Evolutionary conservation across 331 rosid species (phyloP), one percentile per base, ranked within the genome.

Genomic region (Quercus tomentella): DNA sequence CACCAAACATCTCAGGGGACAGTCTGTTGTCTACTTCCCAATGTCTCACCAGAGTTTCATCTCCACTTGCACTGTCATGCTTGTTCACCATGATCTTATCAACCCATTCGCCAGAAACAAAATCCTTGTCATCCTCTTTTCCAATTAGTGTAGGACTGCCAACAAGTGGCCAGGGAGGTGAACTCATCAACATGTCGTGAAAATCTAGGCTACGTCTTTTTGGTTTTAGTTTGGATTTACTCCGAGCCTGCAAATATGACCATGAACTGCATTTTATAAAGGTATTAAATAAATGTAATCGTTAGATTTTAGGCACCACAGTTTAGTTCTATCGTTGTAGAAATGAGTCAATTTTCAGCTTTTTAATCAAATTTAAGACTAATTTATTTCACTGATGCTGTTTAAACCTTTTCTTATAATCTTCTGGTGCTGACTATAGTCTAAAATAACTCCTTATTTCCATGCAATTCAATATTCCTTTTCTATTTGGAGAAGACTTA

Each of bases 191-290:
- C 83, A 93, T 82, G 55, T 96, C 98, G 17, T 89, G 91, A 28
- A 76, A 86, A 82, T 96, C 98, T 57, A 92, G 83, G 87, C 94
- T 96, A 77, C 88, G 77, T 67, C 93, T 80, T 87, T 88, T 96
- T 26, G 82, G 82, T 82, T 83, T 87, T 1, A 76, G 14, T 58
- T 80, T 76, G 21, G 86, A 22, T 22, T 81, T 80, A 41, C 80
- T 89, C 70, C 63, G 83, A 72, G 43, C 89, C 97, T 90, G 17
- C 76, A 73, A 49, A 63, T 79, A 11, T 35, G 51, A 67, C 72
- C 23, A 23, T 75, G 26, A 72, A 78, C 71, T 45, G 51, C 5
- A 21, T 28, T 63, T 63, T 28, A 11, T 12, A 17, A 17, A 30
- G 70, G 35, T 16, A 30, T 63, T 15, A 28, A 33, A 45, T 33